A percentile compares a stretch with the other conserved stretches of the same genome.
phyloP scores from a whole-genome alignment of 352 stramenopile genomes.

The Globisporangium splendens region DNA sequence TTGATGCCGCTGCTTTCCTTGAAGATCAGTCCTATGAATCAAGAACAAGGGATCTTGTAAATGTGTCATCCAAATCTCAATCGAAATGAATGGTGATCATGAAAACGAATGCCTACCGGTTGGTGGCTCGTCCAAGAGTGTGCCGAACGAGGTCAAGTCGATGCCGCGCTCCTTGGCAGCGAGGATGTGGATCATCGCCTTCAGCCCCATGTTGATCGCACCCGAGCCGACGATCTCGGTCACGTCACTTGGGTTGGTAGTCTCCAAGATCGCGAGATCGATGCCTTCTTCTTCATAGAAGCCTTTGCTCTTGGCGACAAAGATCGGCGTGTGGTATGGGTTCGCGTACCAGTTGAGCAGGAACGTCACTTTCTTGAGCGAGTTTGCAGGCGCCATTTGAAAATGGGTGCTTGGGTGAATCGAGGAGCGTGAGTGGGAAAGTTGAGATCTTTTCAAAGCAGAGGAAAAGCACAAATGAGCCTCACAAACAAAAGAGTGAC shows the following conservation, averaged over 20 bases:
- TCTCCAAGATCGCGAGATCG: slow-evolving; percentile 45
- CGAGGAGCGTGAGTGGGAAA: not conserved
- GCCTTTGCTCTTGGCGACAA: slow-evolving; percentile 45
- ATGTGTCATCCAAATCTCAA: not conserved
- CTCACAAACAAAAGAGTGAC: not conserved
- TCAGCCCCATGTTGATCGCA: slow-evolving; percentile 43
- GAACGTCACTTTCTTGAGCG: slow-evolving; percentile 44
- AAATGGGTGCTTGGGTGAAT: not conserved
- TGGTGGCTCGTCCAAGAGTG: slow-evolving; percentile 41
- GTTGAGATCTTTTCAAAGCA: not conserved
- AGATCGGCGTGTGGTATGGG: slow-evolving; percentile 53
- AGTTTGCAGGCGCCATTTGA: slow-evolving; percentile 30
- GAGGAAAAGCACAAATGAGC: slow-evolving; percentile 10
- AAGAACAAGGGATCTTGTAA: not conserved
- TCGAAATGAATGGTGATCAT: not conserved
- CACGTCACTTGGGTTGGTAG: slow-evolving; percentile 46
- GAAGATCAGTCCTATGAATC: slow-evolving; percentile 35
- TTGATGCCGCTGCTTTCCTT: slow-evolving; percentile 50
- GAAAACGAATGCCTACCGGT: slow-evolving; percentile 17
- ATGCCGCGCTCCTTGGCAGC: slow-evolving; percentile 48
- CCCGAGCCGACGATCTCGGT: slow-evolving; percentile 50
- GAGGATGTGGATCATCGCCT: slow-evolving; percentile 53
- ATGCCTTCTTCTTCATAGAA: slow-evolving; percentile 55
- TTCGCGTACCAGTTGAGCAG: slow-evolving; percentile 54
- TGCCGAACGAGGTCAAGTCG: slow-evolving; percentile 42